phyloP scores from a whole-genome alignment of 495 filamentous ascomycete species.

The Tirmania nivea region DNA sequence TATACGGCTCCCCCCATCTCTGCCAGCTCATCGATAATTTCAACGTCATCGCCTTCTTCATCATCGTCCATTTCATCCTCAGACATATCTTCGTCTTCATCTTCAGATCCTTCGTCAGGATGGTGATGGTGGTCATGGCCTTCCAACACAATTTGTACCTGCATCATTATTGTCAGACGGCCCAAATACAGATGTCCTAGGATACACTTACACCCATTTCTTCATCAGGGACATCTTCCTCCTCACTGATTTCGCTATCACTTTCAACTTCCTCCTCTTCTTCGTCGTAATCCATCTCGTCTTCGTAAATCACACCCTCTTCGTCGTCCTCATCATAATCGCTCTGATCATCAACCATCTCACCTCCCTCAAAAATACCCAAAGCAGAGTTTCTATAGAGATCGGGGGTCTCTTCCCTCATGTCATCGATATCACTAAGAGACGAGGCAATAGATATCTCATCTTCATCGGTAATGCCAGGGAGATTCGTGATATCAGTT shows the following conservation, averaged over 20 bases:
- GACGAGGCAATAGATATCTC: conserved; percentile 82
- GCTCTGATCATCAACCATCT: conserved; percentile 57
- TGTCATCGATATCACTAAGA: conserved; percentile 64
- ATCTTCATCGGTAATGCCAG: conserved; percentile 55
- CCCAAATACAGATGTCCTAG: neutral
- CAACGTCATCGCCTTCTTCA: conserved; percentile 27
- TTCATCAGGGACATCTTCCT: conserved; percentile 57
- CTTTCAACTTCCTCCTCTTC: conserved; percentile 45
- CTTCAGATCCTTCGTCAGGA: conserved; percentile 39
- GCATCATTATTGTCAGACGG: conserved; percentile 26
- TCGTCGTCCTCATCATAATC: conserved; percentile 75
- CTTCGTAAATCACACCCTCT: conserved; percentile 49
- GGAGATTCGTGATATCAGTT: conserved; percentile 44
- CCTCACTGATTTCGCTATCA: conserved; percentile 79
- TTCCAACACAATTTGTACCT: conserved; percentile 71
- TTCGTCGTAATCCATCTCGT: conserved; percentile 41
- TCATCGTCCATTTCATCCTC: conserved; percentile 34
- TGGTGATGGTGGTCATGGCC: conserved; percentile 42
- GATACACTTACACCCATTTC: conserved; percentile 38
- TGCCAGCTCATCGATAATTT: conserved; percentile 34
- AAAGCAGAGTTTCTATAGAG: conserved; percentile 89
- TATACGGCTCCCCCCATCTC: conserved; percentile 35
- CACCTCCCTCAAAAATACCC: conserved; percentile 77
- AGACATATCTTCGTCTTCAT: conserved; percentile 44
- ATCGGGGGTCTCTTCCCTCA: conserved; percentile 90